Evolutionary conservation across 2,329 filamentous ascomycete genomes (phyloP).

Genomic region (Pseudocercospora macadamiae): DNA sequence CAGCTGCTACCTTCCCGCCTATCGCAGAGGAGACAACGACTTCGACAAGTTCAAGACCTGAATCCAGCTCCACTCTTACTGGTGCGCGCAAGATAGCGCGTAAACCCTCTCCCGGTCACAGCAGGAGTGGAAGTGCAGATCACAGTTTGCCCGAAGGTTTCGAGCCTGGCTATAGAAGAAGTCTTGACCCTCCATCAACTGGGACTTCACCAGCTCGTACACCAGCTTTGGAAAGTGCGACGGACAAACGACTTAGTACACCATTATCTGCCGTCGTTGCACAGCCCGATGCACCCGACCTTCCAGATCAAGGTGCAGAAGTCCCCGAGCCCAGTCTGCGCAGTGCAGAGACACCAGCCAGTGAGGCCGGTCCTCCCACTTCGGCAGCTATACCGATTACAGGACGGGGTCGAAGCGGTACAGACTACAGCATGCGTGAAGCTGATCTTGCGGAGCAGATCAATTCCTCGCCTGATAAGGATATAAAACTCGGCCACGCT

Average conservation of each 20-base stretch:
- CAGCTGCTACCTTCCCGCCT: slow-evolving; percentile 55
- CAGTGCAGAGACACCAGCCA: slow-evolving; percentile 27
- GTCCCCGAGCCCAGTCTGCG: slow-evolving; percentile 27
- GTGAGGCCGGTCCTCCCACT: slow-evolving; percentile 12
- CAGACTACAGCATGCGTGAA: slow-evolving; percentile 39
- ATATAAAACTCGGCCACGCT: slow-evolving; percentile 27
- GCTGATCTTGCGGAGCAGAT: slow-evolving; percentile 35
- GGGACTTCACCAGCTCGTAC: slow-evolving; percentile 65
- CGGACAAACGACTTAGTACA: slow-evolving; percentile 30
- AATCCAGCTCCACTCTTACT: slow-evolving; percentile 39
- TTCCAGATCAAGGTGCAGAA: slow-evolving; percentile 31
- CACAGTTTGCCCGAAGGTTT: slow-evolving; percentile 41
- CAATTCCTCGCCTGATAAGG: slow-evolving; percentile 28
- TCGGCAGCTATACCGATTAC: slow-evolving; percentile 21
- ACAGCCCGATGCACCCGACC: slow-evolving; percentile 28
- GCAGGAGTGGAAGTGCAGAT: slow-evolving; percentile 43
- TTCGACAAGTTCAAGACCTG: slow-evolving; percentile 37
- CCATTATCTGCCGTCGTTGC: slow-evolving; percentile 33
- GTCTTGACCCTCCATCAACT: slow-evolving; percentile 61
- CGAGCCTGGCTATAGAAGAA: slow-evolving; percentile 59
- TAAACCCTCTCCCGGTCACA: slow-evolving; percentile 45
- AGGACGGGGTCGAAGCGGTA: slow-evolving; percentile 34
- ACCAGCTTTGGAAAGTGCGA: slow-evolving; percentile 53
- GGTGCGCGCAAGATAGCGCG: slow-evolving; percentile 37
- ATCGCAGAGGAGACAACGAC: slow-evolving; percentile 57